These are phyloP conservation scores for Gaultheria prostrata DNA, from an alignment of 148 eudicot species.

Conservation along the genomic window DNA sequence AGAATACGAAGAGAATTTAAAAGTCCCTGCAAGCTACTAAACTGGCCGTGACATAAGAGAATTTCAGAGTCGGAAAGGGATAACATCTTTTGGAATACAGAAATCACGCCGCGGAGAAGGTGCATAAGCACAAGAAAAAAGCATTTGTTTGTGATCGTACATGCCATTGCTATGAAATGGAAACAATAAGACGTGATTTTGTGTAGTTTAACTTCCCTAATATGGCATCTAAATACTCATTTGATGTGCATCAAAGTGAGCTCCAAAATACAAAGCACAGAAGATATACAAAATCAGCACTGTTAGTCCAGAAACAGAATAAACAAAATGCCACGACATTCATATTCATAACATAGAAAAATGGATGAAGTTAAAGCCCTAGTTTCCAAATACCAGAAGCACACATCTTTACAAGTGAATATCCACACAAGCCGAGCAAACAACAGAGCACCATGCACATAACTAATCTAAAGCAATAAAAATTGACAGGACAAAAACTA, in stretches of 20 bases:
- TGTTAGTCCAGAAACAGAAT: neutral
- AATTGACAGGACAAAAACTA: neutral
- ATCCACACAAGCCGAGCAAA: neutral
- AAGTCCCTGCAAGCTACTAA: conserved; percentile 88
- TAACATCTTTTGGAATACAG: too few species aligned
- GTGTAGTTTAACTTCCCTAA: neutral
- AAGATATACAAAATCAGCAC: neutral
- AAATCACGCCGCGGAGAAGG: too few species aligned
- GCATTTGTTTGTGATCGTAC: neutral
- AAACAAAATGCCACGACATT: neutral
- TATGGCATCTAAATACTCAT: neutral
- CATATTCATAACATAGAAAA: neutral
- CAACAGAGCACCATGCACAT: neutral
- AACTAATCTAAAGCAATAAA: neutral
- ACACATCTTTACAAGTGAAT: neutral
- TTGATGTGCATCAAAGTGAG: neutral
- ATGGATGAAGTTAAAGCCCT: neutral
- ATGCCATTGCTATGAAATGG: neutral
- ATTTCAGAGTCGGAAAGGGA: too few species aligned
- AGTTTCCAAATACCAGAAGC: neutral
- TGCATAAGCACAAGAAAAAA: neutral
- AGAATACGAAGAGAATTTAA: conserved; percentile 70
- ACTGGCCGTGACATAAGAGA: neutral
- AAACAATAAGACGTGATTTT: neutral
- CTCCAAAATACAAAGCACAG: neutral